phyloP scores from a whole-genome alignment of 768 basidiomycete genomes.

The Agaricus blazei region DNA sequence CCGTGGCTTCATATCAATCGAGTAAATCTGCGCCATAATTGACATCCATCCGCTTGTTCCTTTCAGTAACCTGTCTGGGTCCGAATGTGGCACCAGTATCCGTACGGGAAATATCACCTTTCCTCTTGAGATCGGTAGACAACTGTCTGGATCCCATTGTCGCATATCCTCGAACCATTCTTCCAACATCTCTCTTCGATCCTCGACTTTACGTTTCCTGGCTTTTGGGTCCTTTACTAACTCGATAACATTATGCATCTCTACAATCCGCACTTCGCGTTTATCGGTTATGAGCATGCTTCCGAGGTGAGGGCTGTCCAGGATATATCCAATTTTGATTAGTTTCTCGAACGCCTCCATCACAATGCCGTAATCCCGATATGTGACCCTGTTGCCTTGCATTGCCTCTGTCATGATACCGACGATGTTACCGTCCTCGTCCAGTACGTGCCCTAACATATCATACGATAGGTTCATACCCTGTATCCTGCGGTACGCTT shows the following conservation, averaged over 20 bases:
- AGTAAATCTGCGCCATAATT: not conserved
- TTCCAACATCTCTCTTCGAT: not conserved
- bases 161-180: not conserved
- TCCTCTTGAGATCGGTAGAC: not conserved
- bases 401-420: conserved; percentile 7
- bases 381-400: not conserved
- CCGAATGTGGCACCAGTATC: not conserved
- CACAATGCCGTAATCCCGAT: not conserved
- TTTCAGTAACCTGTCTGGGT: not conserved
- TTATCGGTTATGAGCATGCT: not conserved
- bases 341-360: not conserved
- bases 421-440: not conserved
- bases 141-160: not conserved
- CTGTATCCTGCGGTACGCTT: conserved; percentile 6
- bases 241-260: conserved; percentile 3
- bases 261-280: not conserved
- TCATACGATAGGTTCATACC: conserved; percentile 3
- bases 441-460: conserved; percentile 1
- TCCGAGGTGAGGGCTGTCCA: not conserved
- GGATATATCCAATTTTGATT: not conserved
- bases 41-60: not conserved
- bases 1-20: not conserved
- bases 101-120: not conserved
- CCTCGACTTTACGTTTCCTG: not conserved
- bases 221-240: not conserved